Evolutionary conservation across 2,329 filamentous ascomycete genomes (phyloP), one percentile per base, ranked within the genome.

Genomic region (Clonostachys solani): DNA sequence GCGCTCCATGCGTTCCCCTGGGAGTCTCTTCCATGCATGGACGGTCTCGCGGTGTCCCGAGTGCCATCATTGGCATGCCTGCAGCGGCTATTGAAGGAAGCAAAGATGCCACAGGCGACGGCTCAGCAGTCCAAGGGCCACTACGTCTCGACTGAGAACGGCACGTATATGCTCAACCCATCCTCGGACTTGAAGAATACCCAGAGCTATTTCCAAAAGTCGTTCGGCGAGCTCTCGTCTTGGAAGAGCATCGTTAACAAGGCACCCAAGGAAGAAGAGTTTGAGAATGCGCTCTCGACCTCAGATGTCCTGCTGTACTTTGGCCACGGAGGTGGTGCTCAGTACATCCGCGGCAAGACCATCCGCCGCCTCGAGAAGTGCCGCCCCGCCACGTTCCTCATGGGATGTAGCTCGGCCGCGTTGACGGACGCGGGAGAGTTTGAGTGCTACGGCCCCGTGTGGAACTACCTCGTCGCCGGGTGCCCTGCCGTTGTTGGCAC

Each of bases 251-350:
- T 94, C 49, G 74, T 86, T 48, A 79, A 81, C 50, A 82, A 81
- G 18, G 74, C 77, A 3, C 94, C 94, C 1, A 81, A 76, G 0
- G 92, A 97, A 62, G 67, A 78, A 4, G 89, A 95, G 51, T 92
- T 97, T 64, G 83, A 85, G 52, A 58, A 68, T 1, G 80, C 80
- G 0, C 77, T 99, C 9, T 71, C 80, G 42, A 66, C 73, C 1
- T 84, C 83, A 16, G 84, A 90, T 49, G 72, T 96, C 3, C 73
- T 96, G 19, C 76, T 99, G 12, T 99, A 99, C 71, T 97, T 99
- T 65, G 94, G 94, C 2, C 94, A 99, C 68, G 94, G 94, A 50
- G 92, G 89, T 54, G 94, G 92, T 18, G 89, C 89, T 29, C 94
- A 99, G 66, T 99, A 96, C 66, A 90, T 99, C 49, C 86, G 92